Percentiles rank a stretch among this genome's conserved stretches.
Evolutionary conservation across 2,329 filamentous ascomycete genomes (phyloP).

Genomic region (Beauveria sp.): DNA sequence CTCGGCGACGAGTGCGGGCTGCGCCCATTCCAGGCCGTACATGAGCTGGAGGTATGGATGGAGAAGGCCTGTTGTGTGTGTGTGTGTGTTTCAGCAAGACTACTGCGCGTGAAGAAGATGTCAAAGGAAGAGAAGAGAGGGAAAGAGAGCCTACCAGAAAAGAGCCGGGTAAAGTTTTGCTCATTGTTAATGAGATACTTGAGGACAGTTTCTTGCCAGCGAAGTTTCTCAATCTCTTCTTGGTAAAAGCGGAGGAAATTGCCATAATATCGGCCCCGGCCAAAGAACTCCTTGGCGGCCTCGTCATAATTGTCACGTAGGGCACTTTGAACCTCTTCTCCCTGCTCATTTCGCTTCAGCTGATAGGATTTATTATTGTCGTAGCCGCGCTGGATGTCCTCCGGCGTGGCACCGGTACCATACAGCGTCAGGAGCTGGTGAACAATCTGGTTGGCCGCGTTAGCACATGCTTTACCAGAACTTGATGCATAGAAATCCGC

Average conservation of each 20-base stretch:
- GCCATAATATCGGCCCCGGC: constrained; percentile 55
- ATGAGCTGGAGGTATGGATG: constrained; percentile 82
- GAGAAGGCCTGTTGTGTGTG: constrained; percentile 48
- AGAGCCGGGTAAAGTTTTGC: constrained; percentile 56
- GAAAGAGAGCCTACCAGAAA: constrained; percentile 43
- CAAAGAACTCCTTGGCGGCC: constrained; percentile 50
- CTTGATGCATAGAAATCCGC: constrained; percentile 2
- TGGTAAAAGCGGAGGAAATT: constrained; percentile 75
- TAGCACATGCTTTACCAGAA: constrained; percentile 8
- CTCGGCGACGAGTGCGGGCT: constrained; percentile 75
- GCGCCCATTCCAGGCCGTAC: constrained; percentile 74
- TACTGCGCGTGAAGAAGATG: not conserved
- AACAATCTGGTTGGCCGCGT: constrained; percentile 39
- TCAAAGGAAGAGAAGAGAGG: not conserved
- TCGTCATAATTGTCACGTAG: constrained; percentile 46
- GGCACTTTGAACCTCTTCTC: constrained; percentile 43
- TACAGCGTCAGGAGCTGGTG: constrained; percentile 74
- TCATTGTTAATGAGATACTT: constrained; percentile 64
- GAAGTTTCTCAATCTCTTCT: constrained; percentile 56
- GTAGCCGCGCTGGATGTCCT: constrained; percentile 56
- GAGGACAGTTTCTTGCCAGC: constrained; percentile 52
- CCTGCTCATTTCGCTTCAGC: constrained; percentile 38
- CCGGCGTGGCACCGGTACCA: constrained; percentile 59
- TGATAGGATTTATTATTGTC: constrained; percentile 62
- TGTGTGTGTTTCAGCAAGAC: constrained; percentile 1